Evolutionary conservation across 169 alveolate genomes (phyloP), one percentile per base, ranked within the genome.

Genomic region (Eimeria acervulina): DNA sequence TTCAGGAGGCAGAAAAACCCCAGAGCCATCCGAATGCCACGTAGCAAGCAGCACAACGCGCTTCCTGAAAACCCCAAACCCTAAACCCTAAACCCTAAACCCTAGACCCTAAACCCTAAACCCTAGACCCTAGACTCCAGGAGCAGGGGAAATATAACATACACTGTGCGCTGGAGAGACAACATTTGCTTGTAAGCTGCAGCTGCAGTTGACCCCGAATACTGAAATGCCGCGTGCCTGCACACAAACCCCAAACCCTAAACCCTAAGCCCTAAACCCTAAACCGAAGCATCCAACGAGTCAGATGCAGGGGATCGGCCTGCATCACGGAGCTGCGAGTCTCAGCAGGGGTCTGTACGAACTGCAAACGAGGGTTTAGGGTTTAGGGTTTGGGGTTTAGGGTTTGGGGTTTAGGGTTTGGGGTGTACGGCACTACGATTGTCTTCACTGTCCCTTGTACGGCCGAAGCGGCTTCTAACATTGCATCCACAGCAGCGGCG

Each of bases 11-110:
- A 76, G 61, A 33, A 76, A 26, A 26, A 76, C 59, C 3, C 36
- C 7, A 33, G 52, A 2, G 12, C 36, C 87, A 21, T 76, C 55
- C 19, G 44, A 23, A 21, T 76, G 87, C 87, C 87, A 76, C 12
- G 87, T 21, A 36, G 87, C 55, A 55, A 76, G 87, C 87, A 76
- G 55, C 59, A 76, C 55, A 33, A 76, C 87, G 2, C 55, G 87
- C 59, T 76, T 76, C 87, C 87, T 76, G 87, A 7, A 47, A 47
- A 47, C 55, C 55, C 55, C 12, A 47, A 47, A 47, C 55, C 55
- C 55, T 42, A 76, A 33, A 76, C 80, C 80, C 80, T n/a, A 68
- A 68, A 68, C 80, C 80, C 80, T 68, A 68, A 68, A 68, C 80
- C 80, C 80, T 47, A 47, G 12, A 68, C 55, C 87, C 87, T 40